These are phyloP conservation scores for Erysimum cheiri DNA, from an alignment of 441 rosid genomes.

Conservation along the genomic window DNA sequence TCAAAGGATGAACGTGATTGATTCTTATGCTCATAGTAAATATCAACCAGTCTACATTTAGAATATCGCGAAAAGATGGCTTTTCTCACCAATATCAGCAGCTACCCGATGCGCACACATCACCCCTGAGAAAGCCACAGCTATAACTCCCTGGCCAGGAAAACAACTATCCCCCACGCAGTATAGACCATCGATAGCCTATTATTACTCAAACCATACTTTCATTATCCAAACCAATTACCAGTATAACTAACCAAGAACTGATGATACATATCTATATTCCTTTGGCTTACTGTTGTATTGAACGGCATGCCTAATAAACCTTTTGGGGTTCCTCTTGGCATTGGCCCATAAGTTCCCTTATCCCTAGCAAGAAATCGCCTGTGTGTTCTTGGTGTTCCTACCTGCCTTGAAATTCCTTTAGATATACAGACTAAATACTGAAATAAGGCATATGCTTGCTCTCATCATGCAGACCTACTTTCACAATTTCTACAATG, in stretches of 20 bases:
- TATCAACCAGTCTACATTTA: slow-evolving; percentile 8
- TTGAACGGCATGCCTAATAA: slow-evolving; percentile 97
- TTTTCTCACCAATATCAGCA: slow-evolving; percentile 85
- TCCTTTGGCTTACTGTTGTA: slow-evolving; percentile 70
- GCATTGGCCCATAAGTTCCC: slow-evolving; percentile 98
- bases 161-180: slow-evolving; percentile 99
- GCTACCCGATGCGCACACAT: slow-evolving; percentile 99
- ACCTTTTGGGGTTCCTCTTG: slow-evolving; percentile 85
- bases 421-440: slow-evolving; percentile 22
- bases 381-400: slow-evolving; percentile 93
- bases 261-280: not conserved
- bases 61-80: slow-evolving; percentile 8
- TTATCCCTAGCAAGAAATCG: slow-evolving; percentile 82
- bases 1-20: slow-evolving; percentile 8
- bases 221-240: slow-evolving; percentile 28
- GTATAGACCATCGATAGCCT: slow-evolving; percentile 81
- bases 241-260: not conserved
- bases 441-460: slow-evolving; percentile 19
- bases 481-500: slow-evolving; percentile 17
- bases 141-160: slow-evolving; percentile 98
- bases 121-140: slow-evolving; percentile 94
- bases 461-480: slow-evolving; percentile 18
- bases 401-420: slow-evolving; percentile 55
- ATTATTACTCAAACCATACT: slow-evolving; percentile 51
- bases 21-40: slow-evolving; percentile 13